phyloP scores from a whole-genome alignment of 2,329 filamentous ascomycete genomes.

The Aspergillus sp. region DNA sequence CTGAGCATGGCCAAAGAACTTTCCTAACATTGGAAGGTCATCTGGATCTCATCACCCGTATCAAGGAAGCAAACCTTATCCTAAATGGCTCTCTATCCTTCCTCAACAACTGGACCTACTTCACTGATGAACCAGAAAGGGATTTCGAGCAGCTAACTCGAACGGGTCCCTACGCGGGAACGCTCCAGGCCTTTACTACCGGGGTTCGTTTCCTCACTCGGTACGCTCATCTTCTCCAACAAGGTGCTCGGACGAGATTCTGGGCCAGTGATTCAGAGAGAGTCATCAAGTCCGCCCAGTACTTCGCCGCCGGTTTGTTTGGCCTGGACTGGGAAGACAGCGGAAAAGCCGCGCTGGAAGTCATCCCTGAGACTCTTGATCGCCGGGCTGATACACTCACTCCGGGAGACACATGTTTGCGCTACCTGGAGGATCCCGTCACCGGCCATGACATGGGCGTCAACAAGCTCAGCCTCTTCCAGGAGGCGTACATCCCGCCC shows the following conservation, averaged over 20 bases:
- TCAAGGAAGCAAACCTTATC: conserved; percentile 39
- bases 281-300: conserved; percentile 55
- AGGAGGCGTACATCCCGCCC: conserved; percentile 45
- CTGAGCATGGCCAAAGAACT: not conserved
- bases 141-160: conserved; percentile 55
- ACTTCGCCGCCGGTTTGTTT: conserved; percentile 57
- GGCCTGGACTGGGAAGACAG: conserved; percentile 46
- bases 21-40: conserved; percentile 33
- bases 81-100: conserved; percentile 54
- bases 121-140: conserved; percentile 44
- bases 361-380: conserved; percentile 53
- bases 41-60: conserved; percentile 47
- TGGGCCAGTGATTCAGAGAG: conserved; percentile 56
- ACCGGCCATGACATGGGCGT: conserved; percentile 52
- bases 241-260: conserved; percentile 36
- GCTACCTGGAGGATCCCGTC: conserved; percentile 34
- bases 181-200: conserved; percentile 52
- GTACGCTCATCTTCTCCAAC: conserved; percentile 48
- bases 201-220: conserved; percentile 54
- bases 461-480: conserved; percentile 47
- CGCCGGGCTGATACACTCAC: conserved; percentile 55
- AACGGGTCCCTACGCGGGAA: conserved; percentile 57
- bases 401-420: conserved; percentile 48
- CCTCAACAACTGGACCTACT: conserved; percentile 54
- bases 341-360: conserved; percentile 42